Conservation (phyloP, 352 stramenopile genomes). For the Pythium phragmitis region DNA sequence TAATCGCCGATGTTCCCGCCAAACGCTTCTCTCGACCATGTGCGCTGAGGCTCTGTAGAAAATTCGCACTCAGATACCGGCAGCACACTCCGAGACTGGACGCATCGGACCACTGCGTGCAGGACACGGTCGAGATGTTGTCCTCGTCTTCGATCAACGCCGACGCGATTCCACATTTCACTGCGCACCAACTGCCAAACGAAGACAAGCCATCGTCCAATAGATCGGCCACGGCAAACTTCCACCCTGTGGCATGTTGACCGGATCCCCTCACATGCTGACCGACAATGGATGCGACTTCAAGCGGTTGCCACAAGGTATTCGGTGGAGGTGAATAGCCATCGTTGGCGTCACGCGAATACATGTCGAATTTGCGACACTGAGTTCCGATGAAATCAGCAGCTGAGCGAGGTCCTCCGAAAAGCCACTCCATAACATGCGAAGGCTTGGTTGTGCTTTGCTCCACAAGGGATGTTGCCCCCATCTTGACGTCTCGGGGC, state of each 20-base stretch:
- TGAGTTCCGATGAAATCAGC: slow-evolving; percentile 27
- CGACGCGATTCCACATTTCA: slow-evolving; percentile 42
- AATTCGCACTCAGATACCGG: slow-evolving; percentile 52
- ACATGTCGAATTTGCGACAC: slow-evolving; percentile 8
- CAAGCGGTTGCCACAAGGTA: slow-evolving; percentile 31
- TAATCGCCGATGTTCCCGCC: slow-evolving; percentile 43
- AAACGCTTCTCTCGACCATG: slow-evolving; percentile 32
- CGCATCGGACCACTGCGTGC: slow-evolving; percentile 27
- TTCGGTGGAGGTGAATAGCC: neutral
- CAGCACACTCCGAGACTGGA: slow-evolving; percentile 45
- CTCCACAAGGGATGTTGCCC: slow-evolving; percentile 28
- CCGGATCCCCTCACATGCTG: neutral
- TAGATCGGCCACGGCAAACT: slow-evolving; percentile 74
- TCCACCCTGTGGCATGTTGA: slow-evolving; percentile 40
- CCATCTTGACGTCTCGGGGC: slow-evolving; percentile 39
- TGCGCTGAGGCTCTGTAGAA: slow-evolving; percentile 14
- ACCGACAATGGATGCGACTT: slow-evolving; percentile 36
- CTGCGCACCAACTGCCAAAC: slow-evolving; percentile 74
- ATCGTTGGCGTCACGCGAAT: neutral
- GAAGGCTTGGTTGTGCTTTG: neutral
- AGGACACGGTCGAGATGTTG: slow-evolving; percentile 21
- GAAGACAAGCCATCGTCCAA: slow-evolving; percentile 49
- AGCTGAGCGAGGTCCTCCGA: slow-evolving; percentile 19
- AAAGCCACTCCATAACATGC: slow-evolving; percentile 27
- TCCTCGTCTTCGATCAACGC: slow-evolving; percentile 30